Percentiles rank a stretch among this genome's conserved stretches.
Evolutionary conservation across 306 rosid species (phyloP).

Genomic region (Prunus kanzakura): DNA sequence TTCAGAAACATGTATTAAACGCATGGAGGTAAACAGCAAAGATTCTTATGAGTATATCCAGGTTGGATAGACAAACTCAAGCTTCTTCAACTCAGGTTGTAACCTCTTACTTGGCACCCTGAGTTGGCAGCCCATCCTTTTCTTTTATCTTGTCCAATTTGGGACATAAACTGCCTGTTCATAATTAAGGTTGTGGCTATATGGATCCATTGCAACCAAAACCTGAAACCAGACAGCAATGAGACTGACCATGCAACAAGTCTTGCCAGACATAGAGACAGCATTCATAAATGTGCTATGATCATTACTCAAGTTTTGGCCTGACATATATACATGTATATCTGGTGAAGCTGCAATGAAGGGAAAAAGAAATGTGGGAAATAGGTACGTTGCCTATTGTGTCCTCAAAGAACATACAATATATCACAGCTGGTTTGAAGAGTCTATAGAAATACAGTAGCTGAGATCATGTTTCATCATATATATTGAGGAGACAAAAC

Average conservation of each 20-base stretch:
- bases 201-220: neutral
- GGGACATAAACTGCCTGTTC: slow-evolving; percentile 14
- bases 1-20: neutral
- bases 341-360: neutral
- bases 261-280: slow-evolving; percentile 6
- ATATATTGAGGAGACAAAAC: too few species aligned
- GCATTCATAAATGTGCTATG: neutral
- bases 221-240: neutral
- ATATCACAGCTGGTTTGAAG: too few species aligned
- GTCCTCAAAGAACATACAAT: too few species aligned
- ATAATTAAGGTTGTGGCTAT: neutral
- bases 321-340: neutral
- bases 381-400: neutral
- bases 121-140: slow-evolving; percentile 39
- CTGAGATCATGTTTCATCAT: too few species aligned
- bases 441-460: too few species aligned
- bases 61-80: slow-evolving; percentile 25
- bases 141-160: slow-evolving; percentile 20
- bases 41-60: neutral
- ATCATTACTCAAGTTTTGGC: neutral
- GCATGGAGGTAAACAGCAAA: neutral
- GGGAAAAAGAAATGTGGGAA: neutral
- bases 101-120: slow-evolving; percentile 31
- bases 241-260: neutral
- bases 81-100: slow-evolving; percentile 32